phyloP scores from a whole-genome alignment of 1,284 basidiomycete genomes.

The Puccinia polysora region DNA sequence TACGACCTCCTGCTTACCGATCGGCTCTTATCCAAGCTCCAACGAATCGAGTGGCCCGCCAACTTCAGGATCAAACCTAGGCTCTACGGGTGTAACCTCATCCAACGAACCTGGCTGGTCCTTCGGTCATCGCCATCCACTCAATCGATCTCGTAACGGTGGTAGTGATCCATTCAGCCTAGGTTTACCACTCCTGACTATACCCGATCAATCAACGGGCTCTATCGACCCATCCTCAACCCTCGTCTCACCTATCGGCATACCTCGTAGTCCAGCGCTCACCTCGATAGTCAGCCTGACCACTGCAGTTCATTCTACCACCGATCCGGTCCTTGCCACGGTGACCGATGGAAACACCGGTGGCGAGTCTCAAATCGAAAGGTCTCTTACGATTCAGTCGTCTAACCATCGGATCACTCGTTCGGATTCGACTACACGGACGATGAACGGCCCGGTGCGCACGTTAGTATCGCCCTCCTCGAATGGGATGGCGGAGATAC shows the following conservation, averaged over 20 bases:
- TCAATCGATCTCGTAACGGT: too few relatives aligned
- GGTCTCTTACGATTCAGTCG: too few relatives aligned
- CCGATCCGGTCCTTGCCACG: background rate
- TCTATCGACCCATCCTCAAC: background rate
- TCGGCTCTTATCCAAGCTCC: background rate
- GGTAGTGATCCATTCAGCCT: too few relatives aligned
- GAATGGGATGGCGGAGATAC: background rate
- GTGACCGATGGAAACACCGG: too few relatives aligned
- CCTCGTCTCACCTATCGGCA: background rate
- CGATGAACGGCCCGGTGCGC: background rate
- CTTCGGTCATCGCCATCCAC: too few relatives aligned
- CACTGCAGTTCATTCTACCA: background rate
- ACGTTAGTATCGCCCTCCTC: background rate
- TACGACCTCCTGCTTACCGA: background rate
- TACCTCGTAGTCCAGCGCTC: background rate
- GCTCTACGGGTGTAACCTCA: too few relatives aligned
- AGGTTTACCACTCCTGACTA: background rate
- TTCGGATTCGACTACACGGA: background rate
- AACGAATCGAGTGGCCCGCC: too few relatives aligned
- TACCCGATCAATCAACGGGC: background rate
- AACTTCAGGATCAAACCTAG: too few relatives aligned
- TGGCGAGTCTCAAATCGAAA: too few relatives aligned
- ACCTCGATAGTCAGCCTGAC: conserved; percentile 13
- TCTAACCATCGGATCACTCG: too few relatives aligned
- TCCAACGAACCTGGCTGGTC: too few relatives aligned